These are phyloP conservation scores for Cetradonia linearis DNA, from an alignment of 495 filamentous ascomycete genomes.

Conservation along the genomic window DNA sequence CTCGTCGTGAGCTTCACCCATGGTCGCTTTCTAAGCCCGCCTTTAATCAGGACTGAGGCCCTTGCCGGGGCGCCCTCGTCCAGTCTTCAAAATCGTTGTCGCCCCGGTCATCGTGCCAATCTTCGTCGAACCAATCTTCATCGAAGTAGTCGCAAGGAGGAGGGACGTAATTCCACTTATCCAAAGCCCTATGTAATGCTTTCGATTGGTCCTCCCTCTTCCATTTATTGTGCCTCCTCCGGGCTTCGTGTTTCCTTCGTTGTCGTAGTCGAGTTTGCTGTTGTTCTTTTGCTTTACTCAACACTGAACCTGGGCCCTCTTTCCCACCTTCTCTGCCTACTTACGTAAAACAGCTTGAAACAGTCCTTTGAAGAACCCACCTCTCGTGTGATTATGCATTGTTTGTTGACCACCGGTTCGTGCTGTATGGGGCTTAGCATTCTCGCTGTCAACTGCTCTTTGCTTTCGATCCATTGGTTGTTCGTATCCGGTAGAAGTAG, in stretches of 20 bases:
- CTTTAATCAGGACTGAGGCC: background rate
- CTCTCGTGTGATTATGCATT: background rate
- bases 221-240: background rate
- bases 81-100: background rate
- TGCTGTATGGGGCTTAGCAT: background rate
- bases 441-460: background rate
- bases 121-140: background rate
- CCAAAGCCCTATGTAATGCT: constrained; percentile 18
- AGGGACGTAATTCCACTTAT: background rate
- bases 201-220: background rate
- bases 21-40: no score
- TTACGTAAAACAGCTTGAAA: background rate
- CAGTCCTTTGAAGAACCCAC: background rate
- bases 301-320: background rate
- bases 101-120: background rate
- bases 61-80: background rate
- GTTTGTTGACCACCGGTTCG: background rate
- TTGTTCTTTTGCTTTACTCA: background rate
- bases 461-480: background rate
- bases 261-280: background rate
- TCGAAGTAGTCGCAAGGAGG: background rate
- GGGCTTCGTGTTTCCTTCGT: background rate
- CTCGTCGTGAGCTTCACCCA: no score
- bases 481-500: background rate
- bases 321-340: background rate